Evolutionary conservation across 768 basidiomycete species (phyloP).

Genomic region (Russula virescens): DNA sequence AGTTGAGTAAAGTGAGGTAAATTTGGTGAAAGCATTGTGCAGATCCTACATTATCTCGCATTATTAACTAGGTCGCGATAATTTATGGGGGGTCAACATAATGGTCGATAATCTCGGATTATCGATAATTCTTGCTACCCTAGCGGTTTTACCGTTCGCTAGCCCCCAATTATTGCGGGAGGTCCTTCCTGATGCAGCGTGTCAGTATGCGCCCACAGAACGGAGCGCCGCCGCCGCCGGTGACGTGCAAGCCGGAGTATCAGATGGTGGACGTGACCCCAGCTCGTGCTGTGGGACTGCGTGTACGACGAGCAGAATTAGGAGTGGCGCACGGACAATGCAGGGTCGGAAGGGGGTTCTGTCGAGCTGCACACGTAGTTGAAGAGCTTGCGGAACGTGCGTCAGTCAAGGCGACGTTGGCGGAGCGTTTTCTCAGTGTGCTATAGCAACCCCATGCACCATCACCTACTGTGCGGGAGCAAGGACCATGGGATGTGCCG

Average conservation of each 20-base stretch:
- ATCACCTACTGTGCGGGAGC: constrained; percentile 28
- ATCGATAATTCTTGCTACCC: no score
- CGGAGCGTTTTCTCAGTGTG: constrained; percentile 58
- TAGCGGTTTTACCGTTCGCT: no score
- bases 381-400: constrained; percentile 44
- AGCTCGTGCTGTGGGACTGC: constrained; percentile 90
- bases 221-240: constrained; percentile 38
- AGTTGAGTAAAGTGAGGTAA: no score
- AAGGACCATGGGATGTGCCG: constrained; percentile 46
- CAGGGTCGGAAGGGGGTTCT: constrained; percentile 32
- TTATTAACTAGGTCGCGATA: no score
- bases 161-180: no score
- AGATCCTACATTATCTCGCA: no score
- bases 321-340: constrained; percentile 61
- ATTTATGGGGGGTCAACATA: no score
- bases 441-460: constrained; percentile 46
- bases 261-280: constrained; percentile 90
- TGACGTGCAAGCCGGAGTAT: constrained; percentile 79
- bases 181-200: no score
- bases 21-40: no score
- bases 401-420: constrained; percentile 56
- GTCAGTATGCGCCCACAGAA: constrained; percentile 21
- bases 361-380: constrained; percentile 22
- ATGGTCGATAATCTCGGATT: no score
- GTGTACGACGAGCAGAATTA: constrained; percentile 61